These are phyloP conservation scores for Kodamaea neixiangensis DNA, from an alignment of 805 yeast species.

Conservation along the genomic window DNA sequence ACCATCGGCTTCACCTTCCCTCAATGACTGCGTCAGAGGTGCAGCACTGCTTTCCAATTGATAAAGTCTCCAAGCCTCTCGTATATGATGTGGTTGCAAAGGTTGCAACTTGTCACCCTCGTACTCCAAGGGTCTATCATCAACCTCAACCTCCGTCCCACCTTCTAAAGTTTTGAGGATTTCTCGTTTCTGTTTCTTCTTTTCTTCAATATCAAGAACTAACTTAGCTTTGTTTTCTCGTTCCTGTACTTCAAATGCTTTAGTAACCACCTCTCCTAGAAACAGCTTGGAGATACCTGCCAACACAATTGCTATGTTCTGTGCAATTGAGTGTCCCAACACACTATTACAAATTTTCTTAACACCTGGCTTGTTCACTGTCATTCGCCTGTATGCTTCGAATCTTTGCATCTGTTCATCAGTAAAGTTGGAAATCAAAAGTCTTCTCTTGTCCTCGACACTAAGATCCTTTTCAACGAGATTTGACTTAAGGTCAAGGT, in stretches of 20 bases:
- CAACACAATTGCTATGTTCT: constrained; percentile 74
- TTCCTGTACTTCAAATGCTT: constrained; percentile 71
- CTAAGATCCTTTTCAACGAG: constrained; percentile 26
- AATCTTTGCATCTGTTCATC: constrained; percentile 84
- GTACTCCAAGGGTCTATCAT: constrained; percentile 24
- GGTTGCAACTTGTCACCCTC: constrained; percentile 57
- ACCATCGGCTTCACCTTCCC: constrained; percentile 71
- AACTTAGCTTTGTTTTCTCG: constrained; percentile 49
- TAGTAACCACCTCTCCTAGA: constrained; percentile 86
- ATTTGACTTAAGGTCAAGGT: constrained; percentile 32
- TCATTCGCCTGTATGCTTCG: constrained; percentile 81
- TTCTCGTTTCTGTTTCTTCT: constrained; percentile 39
- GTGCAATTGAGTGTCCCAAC: constrained; percentile 77
- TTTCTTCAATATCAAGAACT: constrained; percentile 35
- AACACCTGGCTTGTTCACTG: constrained; percentile 62
- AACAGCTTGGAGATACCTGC: constrained; percentile 88
- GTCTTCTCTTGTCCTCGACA: constrained; percentile 58
- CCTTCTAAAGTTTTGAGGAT: constrained; percentile 40
- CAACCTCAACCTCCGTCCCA: constrained; percentile 36
- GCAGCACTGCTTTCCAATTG: constrained; percentile 65
- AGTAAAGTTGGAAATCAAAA: constrained; percentile 72
- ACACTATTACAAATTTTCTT: constrained; percentile 78
- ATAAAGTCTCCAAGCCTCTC: constrained; percentile 86
- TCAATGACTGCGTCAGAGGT: constrained; percentile 66
- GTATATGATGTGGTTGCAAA: constrained; percentile 75